phyloP scores from a whole-genome alignment of 495 filamentous ascomycete genomes.

The Penicillium lividum region DNA sequence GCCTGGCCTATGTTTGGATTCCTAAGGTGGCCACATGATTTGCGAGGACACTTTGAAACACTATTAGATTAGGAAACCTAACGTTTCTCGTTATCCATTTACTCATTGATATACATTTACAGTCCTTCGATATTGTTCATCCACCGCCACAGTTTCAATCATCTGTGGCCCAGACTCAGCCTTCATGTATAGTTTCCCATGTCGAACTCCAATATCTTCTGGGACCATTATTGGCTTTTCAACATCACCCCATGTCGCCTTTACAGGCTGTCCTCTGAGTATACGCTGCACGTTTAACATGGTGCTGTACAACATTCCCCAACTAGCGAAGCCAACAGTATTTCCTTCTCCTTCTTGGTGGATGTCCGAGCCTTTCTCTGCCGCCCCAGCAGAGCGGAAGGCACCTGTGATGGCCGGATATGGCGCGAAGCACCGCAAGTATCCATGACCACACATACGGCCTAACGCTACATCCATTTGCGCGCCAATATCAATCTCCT shows the following conservation, averaged over 20 bases:
- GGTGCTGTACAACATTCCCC: conserved; percentile 46
- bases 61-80: background rate
- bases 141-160: background rate
- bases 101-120: background rate
- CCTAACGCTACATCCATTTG: conserved; percentile 14
- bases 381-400: conserved; percentile 7
- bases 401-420: conserved; percentile 12
- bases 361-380: conserved; percentile 16
- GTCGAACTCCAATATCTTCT: background rate
- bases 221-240: background rate
- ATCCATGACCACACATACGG: conserved; percentile 10
- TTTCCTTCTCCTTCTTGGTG: background rate
- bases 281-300: conserved; percentile 44
- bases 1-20: background rate
- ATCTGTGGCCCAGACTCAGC: background rate
- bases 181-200: background rate
- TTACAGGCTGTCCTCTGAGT: conserved; percentile 20
- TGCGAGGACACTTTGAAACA: background rate
- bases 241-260: conserved; percentile 25
- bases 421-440: conserved; percentile 15
- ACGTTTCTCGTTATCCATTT: background rate
- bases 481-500: conserved; percentile 2
- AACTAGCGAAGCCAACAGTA: background rate
- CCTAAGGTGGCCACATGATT: background rate
- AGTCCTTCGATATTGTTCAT: conserved; percentile 3